Evolutionary conservation across 176 grass and related monocot genomes (phyloP).

Genomic region (Cenchrus purpureus): DNA sequence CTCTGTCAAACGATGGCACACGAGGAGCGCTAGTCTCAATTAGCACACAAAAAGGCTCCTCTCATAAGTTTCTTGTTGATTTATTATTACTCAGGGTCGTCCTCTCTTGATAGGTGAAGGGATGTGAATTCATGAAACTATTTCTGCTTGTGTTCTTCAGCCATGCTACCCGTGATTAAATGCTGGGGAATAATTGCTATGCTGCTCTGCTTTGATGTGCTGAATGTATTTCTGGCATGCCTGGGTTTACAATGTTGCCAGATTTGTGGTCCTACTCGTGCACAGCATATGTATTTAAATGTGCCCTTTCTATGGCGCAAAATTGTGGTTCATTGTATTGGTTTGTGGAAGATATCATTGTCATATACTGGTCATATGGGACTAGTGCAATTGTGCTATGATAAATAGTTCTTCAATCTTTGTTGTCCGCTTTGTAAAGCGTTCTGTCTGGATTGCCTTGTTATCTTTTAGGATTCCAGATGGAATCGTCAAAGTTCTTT

Average conservation of each 20-base stretch:
- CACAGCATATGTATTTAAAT: not conserved
- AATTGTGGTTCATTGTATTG: not conserved
- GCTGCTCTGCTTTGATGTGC: constrained; percentile 22
- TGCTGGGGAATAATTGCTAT: constrained; percentile 49
- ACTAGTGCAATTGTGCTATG: not conserved
- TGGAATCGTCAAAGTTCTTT: not conserved
- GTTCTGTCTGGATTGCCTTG: not conserved
- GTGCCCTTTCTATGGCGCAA: not conserved
- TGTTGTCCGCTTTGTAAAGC: not conserved
- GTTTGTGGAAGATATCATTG: constrained; percentile 2
- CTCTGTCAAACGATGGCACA: constrained; percentile 13
- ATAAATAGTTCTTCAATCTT: not conserved
- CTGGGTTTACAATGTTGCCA: constrained; percentile 47
- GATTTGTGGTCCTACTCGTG: not conserved
- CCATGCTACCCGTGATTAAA: constrained; percentile 25
- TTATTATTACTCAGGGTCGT: constrained; percentile 3
- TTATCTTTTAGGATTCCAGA: not conserved
- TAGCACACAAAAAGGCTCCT: constrained; percentile 48
- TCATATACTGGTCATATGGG: not conserved
- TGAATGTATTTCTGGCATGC: constrained; percentile 33
- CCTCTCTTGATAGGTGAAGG: constrained; percentile 36
- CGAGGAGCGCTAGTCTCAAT: constrained; percentile 13
- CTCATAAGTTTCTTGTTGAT: constrained; percentile 37
- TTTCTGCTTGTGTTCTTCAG: constrained; percentile 34
- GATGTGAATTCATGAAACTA: constrained; percentile 43